These are phyloP conservation scores for Nothophoma quercina DNA, from an alignment of 2,329 filamentous ascomycete genomes.

Conservation along the genomic window DNA sequence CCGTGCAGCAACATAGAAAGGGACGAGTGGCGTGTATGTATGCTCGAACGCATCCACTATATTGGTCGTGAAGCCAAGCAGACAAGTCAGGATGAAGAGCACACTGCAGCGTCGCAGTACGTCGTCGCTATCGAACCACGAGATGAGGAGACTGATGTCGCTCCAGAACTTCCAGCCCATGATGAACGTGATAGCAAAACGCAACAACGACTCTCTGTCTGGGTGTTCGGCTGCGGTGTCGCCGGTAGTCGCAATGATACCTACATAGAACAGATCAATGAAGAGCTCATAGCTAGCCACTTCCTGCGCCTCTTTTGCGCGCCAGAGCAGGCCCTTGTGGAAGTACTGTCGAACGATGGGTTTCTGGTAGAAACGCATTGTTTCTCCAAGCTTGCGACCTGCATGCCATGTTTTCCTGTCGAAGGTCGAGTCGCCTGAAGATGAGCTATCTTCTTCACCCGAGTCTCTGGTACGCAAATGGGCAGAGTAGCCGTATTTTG, in stretches of 20 bases:
- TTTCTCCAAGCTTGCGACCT: constrained; percentile 49
- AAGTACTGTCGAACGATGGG: constrained; percentile 71
- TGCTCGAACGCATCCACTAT: constrained; percentile 62
- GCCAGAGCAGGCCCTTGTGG: constrained; percentile 70
- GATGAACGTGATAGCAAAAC: constrained; percentile 68
- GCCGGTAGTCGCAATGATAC: constrained; percentile 70
- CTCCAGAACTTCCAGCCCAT: constrained; percentile 71
- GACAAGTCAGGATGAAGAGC: constrained; percentile 67
- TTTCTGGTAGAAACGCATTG: constrained; percentile 65
- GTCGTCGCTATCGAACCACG: constrained; percentile 70
- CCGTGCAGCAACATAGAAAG: constrained; percentile 66
- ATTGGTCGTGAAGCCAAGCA: constrained; percentile 70
- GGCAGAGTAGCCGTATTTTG: constrained; percentile 69
- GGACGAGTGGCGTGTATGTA: constrained; percentile 66
- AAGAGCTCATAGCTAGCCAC: constrained; percentile 71
- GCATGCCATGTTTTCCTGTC: constrained; percentile 49
- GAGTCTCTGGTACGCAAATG: constrained; percentile 56
- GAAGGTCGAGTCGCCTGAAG: constrained; percentile 32
- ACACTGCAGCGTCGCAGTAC: constrained; percentile 66
- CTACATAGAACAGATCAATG: constrained; percentile 69
- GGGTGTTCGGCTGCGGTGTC: constrained; percentile 66
- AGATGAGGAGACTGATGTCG: constrained; percentile 64
- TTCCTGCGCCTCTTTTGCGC: constrained; percentile 65
- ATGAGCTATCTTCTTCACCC: constrained; percentile 8
- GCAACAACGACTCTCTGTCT: constrained; percentile 63